These are phyloP conservation scores for Lathyrus aphaca DNA, from an alignment of 306 rosid species.

Conservation along the genomic window DNA sequence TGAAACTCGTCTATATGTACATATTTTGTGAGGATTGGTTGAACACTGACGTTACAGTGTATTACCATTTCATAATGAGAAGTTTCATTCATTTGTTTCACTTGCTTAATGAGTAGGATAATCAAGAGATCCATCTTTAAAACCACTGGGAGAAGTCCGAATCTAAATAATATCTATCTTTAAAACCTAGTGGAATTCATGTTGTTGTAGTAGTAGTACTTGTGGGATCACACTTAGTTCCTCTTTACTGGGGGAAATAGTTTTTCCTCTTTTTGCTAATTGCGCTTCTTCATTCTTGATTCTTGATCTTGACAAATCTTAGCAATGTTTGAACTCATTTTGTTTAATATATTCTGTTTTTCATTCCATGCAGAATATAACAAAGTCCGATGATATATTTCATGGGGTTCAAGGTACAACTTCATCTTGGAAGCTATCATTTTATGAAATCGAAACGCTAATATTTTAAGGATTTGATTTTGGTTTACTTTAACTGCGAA, in stretches of 20 bases:
- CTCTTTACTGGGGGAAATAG: background rate
- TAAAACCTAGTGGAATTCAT: conserved; percentile 1
- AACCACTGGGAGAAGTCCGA: background rate
- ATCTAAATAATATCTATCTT: background rate
- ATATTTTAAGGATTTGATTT: conserved; percentile 9
- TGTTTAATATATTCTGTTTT: conserved; percentile 18
- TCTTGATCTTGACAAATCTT: background rate
- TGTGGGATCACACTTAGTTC: background rate
- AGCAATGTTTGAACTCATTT: background rate
- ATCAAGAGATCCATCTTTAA: conserved; percentile 3
- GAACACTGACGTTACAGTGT: conserved; percentile 7
- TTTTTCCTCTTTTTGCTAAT: conserved; percentile 16
- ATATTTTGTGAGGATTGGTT: conserved; percentile 22
- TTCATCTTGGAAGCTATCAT: conserved; percentile 19
- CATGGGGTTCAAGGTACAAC: conserved; percentile 57
- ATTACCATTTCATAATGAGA: background rate
- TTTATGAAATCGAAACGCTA: conserved; percentile 9
- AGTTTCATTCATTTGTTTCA: background rate
- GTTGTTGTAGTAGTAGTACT: background rate
- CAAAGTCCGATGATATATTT: conserved; percentile 42
- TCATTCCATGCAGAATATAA: conserved; percentile 53
- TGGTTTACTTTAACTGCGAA: conserved; percentile 2
- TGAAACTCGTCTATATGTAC: background rate
- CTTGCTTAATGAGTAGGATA: conserved; percentile 6
- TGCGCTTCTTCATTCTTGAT: conserved; percentile 19